phyloP scores from a whole-genome alignment of 257 asterid species.

The Lavandula angustifolia region DNA sequence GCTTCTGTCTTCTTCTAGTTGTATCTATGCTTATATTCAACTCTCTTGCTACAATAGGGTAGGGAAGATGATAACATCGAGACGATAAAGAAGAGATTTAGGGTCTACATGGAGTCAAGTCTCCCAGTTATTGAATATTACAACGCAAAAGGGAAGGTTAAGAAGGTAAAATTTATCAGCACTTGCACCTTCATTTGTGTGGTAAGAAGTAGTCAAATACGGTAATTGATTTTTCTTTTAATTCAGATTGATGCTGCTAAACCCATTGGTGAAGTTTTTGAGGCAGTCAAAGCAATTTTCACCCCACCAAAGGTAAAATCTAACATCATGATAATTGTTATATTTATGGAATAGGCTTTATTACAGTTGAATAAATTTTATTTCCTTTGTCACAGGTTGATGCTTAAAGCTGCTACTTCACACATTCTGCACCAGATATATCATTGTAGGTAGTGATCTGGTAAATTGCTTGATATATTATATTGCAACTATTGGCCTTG shows the following conservation, averaged over 20 bases:
- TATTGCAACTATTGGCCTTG: no score
- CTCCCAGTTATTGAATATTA: constrained; percentile 64
- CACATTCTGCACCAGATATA: no score
- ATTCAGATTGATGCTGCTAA: constrained; percentile 72
- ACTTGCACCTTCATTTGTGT: not conserved
- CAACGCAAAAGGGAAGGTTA: constrained; percentile 72
- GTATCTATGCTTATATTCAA: constrained; percentile 3
- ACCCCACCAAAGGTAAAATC: constrained; percentile 53
- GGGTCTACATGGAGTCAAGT: constrained; percentile 60
- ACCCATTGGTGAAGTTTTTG: constrained; percentile 75
- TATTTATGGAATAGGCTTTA: no score
- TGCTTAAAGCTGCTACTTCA: no score
- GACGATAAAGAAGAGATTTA: constrained; percentile 58
- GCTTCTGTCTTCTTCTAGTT: constrained; percentile 15
- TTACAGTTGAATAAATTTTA: no score
- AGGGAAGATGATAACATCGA: constrained; percentile 64
- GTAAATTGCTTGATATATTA: no score
- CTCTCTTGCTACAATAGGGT: constrained; percentile 39
- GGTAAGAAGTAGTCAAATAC: not conserved
- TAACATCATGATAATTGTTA: not conserved
- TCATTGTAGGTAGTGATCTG: no score
- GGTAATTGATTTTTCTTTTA: constrained; percentile 22
- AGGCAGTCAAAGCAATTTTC: constrained; percentile 70
- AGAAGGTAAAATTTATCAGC: constrained; percentile 55
- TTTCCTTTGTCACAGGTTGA: no score